A percentile compares a stretch with the other conserved stretches of the same genome.
phyloP scores from a whole-genome alignment of 441 rosid genomes.

The Gossypium gossypioides region DNA sequence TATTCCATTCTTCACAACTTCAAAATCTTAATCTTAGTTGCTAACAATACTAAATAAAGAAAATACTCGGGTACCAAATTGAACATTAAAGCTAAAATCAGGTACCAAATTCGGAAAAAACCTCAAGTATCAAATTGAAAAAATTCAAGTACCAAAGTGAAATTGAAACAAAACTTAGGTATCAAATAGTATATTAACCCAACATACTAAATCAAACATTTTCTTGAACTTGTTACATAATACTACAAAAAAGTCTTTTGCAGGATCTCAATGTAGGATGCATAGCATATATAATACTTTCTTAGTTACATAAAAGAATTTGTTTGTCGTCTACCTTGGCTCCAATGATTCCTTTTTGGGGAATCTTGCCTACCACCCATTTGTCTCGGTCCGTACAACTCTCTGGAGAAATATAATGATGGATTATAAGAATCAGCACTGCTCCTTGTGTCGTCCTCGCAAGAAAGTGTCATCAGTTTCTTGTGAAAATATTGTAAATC shows the following conservation, averaged over 20 bases:
- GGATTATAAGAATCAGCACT: slow-evolving; percentile 37
- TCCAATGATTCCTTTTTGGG: slow-evolving; percentile 12
- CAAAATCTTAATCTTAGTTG: neutral
- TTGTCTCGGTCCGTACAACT: slow-evolving; percentile 37
- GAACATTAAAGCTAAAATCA: neutral
- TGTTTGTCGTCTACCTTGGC: neutral
- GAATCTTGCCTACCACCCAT: slow-evolving; percentile 24
- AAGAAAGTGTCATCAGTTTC: slow-evolving; percentile 32
- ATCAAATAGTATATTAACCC: neutral
- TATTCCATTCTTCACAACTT: neutral
- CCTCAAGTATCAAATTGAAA: no score
- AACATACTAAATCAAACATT: neutral
- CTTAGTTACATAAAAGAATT: neutral
- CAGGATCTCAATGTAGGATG: neutral
- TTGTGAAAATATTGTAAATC: slow-evolving; percentile 25
- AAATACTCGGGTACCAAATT: neutral
- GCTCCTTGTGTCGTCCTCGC: slow-evolving; percentile 27
- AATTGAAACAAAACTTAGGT: neutral
- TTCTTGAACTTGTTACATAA: neutral
- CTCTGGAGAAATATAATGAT: slow-evolving; percentile 21
- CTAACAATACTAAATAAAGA: neutral
- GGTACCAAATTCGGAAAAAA: neutral
- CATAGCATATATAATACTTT: neutral
- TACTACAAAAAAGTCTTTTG: slow-evolving; percentile 9
- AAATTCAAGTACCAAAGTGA: neutral